Percentiles rank a stretch among this genome's conserved stretches.
phyloP scores from a whole-genome alignment of 2,329 filamentous ascomycete genomes.

The Exophiala phaeomuriformis region DNA sequence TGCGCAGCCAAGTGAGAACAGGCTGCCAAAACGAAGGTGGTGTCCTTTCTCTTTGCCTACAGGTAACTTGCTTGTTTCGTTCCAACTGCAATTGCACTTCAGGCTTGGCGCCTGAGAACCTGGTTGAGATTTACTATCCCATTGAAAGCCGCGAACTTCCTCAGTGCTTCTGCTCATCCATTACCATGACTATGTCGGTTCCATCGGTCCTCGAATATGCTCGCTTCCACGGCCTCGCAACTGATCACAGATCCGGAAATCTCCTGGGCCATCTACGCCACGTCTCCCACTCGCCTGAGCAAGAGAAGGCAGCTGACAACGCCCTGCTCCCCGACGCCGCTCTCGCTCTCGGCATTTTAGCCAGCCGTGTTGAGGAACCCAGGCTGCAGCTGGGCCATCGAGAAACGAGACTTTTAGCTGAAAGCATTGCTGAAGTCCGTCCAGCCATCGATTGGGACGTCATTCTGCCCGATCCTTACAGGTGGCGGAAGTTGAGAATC shows the following conservation, averaged over 20 bases:
- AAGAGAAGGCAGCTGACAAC: conserved; percentile 5
- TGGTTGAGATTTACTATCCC: neutral
- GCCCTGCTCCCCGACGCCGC: no score
- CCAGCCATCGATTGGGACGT: conserved; percentile 19
- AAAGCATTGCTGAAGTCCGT: conserved; percentile 25
- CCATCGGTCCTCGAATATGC: conserved; percentile 43
- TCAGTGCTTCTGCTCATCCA: no score
- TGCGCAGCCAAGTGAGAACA: no score
- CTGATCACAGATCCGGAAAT: conserved; percentile 32
- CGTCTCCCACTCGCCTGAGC: conserved; percentile 2
- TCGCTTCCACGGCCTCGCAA: conserved; percentile 39
- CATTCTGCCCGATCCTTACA: conserved; percentile 24
- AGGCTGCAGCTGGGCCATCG: conserved; percentile 33
- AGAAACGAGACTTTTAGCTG: conserved; percentile 30
- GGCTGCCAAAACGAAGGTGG: no score
- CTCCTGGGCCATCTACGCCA: conserved; percentile 23
- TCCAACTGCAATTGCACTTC: neutral
- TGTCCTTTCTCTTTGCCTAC: no score
- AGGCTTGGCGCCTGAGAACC: neutral
- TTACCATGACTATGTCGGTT: conserved; percentile 26
- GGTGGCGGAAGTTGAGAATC: conserved; percentile 33
- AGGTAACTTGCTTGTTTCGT: no score
- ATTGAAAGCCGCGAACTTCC: no score
- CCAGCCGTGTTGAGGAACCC: conserved; percentile 27
- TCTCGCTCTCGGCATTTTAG: conserved; percentile 23